Conservation (phyloP, 2,329 filamentous ascomycete species). For the Exophiala lecanii-corni region DNA sequence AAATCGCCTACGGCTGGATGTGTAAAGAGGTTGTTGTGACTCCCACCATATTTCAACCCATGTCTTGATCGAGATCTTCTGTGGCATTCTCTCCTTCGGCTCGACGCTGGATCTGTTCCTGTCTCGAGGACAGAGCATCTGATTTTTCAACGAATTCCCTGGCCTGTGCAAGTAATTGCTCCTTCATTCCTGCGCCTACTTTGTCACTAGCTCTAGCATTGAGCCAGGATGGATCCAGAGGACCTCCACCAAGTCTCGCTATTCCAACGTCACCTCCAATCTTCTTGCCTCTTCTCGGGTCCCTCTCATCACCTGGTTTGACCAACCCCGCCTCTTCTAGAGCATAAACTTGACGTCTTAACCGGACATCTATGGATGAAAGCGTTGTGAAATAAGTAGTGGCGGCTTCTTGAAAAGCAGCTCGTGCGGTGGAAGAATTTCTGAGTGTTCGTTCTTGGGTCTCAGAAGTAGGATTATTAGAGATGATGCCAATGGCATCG, state of each 20-base stretch:
- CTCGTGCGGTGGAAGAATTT: constrained; percentile 10
- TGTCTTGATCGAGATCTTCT: no score
- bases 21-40: no score
- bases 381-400: constrained; percentile 66
- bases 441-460: constrained; percentile 9
- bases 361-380: constrained; percentile 67
- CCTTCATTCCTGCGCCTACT: constrained; percentile 77
- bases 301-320: constrained; percentile 30
- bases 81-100: no score
- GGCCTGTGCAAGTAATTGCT: constrained; percentile 67
- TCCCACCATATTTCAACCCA: no score
- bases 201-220: constrained; percentile 74
- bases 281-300: constrained; percentile 21
- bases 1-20: no score
- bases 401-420: constrained; percentile 48
- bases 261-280: constrained; percentile 28
- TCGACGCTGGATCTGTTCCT: no score
- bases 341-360: constrained; percentile 71
- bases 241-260: constrained; percentile 43
- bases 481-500: constrained; percentile 60
- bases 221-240: constrained; percentile 79
- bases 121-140: no score
- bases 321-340: constrained; percentile 79
- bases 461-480: constrained; percentile 36
- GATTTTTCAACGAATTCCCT: constrained; percentile 48